Base-by-base conservation (phyloP, 306 rosid genomes). In the Lathyrus tuberosus region DNA sequence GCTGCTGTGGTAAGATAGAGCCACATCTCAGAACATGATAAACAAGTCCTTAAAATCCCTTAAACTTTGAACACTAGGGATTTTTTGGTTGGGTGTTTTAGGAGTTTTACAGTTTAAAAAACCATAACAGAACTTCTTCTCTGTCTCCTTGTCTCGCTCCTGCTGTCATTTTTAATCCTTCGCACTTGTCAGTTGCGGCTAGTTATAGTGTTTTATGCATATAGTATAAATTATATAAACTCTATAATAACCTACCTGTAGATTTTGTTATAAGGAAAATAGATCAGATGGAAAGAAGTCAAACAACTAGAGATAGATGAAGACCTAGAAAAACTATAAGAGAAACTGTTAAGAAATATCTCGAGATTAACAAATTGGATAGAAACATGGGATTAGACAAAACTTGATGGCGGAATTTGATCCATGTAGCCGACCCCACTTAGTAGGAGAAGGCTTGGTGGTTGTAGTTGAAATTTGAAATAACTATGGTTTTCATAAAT, bases 391-490 rank as follows among this genome's bases (percentile, higher is more conserved):
- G 3, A 30, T 30, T 30, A 30, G 33, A 3, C 5, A 3, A 5
- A 30, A 30, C 33, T 3, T 30, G 0, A 30, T 30, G 6, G 6
- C 7, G 1, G 1, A 31, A 31, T 31, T 31, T 4, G 35, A 31
- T 31, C 35, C 7, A 5, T 31, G 35, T 31, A 31, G 35, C 35
- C 35, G 35, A 31, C 35, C 6, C 35, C 35, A 31, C 35, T 31
- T 31, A 31, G 35, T 31, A 5, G 35, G 35, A 31, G 6, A 31
- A 31, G 7, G 1, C 35, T 31, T 31, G 35, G 35, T 31, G 4
- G 6, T 31, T 31, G 35, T 31, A 56, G 43, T 65, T 58, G 62
- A 47, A 40, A 64, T 54, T 47, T 62, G 41, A 53, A 18, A 24
- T 67, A 30, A 22, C 44, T 35, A 18, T 26, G 28, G 18, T 42